These are phyloP conservation scores for Chaetomidium leptoderma DNA, from an alignment of 495 filamentous ascomycete species.

Conservation along the genomic window DNA sequence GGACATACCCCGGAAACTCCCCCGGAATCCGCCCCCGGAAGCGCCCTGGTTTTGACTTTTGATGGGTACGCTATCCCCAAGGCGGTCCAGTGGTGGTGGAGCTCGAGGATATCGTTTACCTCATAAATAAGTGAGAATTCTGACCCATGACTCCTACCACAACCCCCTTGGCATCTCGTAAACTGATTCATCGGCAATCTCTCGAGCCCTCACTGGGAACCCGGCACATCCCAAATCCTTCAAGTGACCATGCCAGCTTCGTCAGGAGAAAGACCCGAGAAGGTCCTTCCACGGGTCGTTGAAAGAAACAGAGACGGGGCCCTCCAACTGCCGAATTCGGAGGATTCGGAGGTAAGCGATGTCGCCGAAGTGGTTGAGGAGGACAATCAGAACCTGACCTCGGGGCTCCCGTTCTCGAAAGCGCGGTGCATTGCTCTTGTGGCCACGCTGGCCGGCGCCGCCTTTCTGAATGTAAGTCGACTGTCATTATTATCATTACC, in stretches of 20 bases:
- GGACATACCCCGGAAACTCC: neutral
- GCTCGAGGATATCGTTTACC: constrained; percentile 18
- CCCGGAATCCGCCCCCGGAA: neutral
- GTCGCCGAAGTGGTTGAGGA: constrained; percentile 6
- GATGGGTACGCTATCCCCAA: constrained; percentile 7
- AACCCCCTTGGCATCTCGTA: neutral
- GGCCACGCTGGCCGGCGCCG: constrained; percentile 49
- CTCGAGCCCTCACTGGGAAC: neutral
- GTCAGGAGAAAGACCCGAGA: neutral
- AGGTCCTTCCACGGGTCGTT: neutral
- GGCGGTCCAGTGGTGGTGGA: constrained; percentile 9
- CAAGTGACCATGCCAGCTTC: neutral
- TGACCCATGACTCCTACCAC: neutral
- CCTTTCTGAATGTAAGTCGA: constrained; percentile 50
- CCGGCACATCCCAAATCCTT: neutral
- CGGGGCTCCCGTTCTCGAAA: constrained; percentile 42
- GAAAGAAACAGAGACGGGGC: neutral
- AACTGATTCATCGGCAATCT: too few species aligned
- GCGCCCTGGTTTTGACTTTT: neutral
- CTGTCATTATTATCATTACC: neutral
- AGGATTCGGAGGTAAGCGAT: constrained; percentile 21
- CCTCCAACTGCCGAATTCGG: constrained; percentile 19
- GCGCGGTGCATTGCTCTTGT: constrained; percentile 47
- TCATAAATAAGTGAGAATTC: neutral
- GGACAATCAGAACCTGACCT: neutral